phyloP scores from a whole-genome alignment of 805 yeast genomes.

The Hermanozyma aechmeae region DNA sequence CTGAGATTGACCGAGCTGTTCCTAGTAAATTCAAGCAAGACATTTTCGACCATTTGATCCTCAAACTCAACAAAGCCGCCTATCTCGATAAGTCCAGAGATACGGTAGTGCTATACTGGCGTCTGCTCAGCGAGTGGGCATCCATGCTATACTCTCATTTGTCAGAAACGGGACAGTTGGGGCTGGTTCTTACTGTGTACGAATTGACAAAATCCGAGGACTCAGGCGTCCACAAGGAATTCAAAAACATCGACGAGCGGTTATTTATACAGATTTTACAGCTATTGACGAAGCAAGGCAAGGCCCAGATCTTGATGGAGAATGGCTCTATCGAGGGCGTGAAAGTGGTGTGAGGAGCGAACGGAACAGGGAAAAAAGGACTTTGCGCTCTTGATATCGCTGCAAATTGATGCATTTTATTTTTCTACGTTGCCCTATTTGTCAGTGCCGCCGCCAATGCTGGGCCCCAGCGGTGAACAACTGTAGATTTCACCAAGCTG shows the following conservation, averaged over 20 bases:
- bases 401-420: no score
- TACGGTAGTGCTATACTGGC: slow-evolving; percentile 62
- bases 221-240: slow-evolving; percentile 42
- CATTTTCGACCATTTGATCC: slow-evolving; percentile 50
- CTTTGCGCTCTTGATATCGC: no score
- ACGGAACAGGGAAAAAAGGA: no score
- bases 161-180: slow-evolving; percentile 71
- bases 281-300: slow-evolving; percentile 53
- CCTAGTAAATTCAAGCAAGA: slow-evolving; percentile 45
- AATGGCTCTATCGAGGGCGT: slow-evolving; percentile 65
- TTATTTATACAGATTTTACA: slow-evolving; percentile 48
- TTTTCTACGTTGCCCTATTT: no score
- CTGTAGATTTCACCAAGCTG: no score
- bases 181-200: slow-evolving; percentile 70
- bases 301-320: slow-evolving; percentile 66
- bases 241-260: slow-evolving; percentile 51
- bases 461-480: no score
- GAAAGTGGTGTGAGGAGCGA: slow-evolving; percentile 46
- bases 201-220: slow-evolving; percentile 59
- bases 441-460: no score
- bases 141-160: slow-evolving; percentile 22
- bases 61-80: slow-evolving; percentile 43
- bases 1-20: slow-evolving; percentile 41
- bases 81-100: slow-evolving; percentile 45
- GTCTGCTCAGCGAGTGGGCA: slow-evolving; percentile 43